These are phyloP conservation scores for Pouteria glomerata DNA, from an alignment of 148 eudicot species.

Conservation along the genomic window DNA sequence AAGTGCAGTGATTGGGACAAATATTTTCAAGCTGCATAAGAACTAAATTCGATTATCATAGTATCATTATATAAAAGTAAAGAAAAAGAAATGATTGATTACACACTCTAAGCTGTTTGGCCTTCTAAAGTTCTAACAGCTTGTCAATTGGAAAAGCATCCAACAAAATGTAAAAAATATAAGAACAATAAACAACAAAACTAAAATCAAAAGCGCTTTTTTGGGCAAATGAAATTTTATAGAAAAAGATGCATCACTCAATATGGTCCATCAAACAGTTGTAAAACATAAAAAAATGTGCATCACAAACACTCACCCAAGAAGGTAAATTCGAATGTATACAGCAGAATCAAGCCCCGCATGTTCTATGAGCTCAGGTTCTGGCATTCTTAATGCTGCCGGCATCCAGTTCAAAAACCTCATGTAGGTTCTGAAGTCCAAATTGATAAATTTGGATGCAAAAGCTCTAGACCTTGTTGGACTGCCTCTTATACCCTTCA, in stretches of 20 bases:
- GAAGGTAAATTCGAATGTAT: conserved; percentile 83
- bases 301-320: conserved; percentile 58
- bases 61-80: background rate
- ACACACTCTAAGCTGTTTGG: background rate
- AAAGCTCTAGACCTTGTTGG: conserved; percentile 53
- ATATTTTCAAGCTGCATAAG: conserved; percentile 85
- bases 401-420: conserved; percentile 94
- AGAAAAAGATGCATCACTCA: too few relatives aligned
- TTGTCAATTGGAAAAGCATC: background rate
- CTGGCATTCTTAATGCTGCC: conserved; percentile 95
- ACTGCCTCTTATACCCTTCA: conserved; percentile 77
- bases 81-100: background rate
- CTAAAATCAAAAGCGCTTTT: background rate
- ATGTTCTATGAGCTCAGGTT: conserved; percentile 91
- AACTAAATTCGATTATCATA: background rate
- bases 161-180: background rate
- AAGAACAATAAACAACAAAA: background rate
- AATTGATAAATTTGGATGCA: conserved; percentile 61
- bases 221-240: background rate
- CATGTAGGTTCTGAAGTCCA: conserved; percentile 65
- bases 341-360: conserved; percentile 98
- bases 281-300: conserved; percentile 2
- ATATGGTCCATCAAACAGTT: background rate
- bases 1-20: conserved; percentile 78
- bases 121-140: background rate